phyloP scores from a whole-genome alignment of 1,284 basidiomycete genomes.

The Lentinula novae-zelandiae region DNA sequence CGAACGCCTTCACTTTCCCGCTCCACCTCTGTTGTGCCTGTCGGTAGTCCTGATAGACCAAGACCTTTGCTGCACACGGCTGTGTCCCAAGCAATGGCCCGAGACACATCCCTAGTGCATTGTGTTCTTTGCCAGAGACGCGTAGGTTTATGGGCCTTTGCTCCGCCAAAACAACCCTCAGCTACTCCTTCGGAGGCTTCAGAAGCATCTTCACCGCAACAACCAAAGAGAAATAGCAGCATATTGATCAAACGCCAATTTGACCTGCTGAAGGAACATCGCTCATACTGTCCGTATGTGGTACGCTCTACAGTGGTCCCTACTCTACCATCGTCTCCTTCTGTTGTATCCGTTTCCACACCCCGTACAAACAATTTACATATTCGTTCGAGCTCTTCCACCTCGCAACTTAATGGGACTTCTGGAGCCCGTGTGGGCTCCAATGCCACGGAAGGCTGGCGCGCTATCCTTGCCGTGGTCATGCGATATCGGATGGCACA shows the following conservation, averaged over 20 bases:
- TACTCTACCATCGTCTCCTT: conserved; percentile 19
- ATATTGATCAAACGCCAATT: conserved; percentile 47
- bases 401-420: conserved; percentile 27
- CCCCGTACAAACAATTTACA: conserved; percentile 13
- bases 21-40: conserved; percentile 40
- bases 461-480: conserved; percentile 63
- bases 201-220: conserved; percentile 14
- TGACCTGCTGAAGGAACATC: conserved; percentile 73
- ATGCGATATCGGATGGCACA: conserved; percentile 60
- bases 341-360: conserved; percentile 10
- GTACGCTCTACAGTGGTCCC: conserved; percentile 66
- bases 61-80: conserved; percentile 16
- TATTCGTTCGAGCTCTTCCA: conserved; percentile 26
- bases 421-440: neutral
- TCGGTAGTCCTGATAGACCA: conserved; percentile 16
- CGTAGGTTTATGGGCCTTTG: conserved; percentile 73
- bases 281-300: conserved; percentile 78
- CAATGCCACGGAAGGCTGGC: conserved; percentile 66
- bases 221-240: conserved; percentile 19
- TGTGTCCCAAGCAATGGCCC: conserved; percentile 21
- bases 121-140: conserved; percentile 72
- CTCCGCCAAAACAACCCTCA: conserved; percentile 23
- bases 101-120: conserved; percentile 52
- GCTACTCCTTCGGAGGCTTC: conserved; percentile 6
- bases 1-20: conserved; percentile 39